Conservation (phyloP, 768 basidiomycete genomes). For the Exidia glandulosa region DNA sequence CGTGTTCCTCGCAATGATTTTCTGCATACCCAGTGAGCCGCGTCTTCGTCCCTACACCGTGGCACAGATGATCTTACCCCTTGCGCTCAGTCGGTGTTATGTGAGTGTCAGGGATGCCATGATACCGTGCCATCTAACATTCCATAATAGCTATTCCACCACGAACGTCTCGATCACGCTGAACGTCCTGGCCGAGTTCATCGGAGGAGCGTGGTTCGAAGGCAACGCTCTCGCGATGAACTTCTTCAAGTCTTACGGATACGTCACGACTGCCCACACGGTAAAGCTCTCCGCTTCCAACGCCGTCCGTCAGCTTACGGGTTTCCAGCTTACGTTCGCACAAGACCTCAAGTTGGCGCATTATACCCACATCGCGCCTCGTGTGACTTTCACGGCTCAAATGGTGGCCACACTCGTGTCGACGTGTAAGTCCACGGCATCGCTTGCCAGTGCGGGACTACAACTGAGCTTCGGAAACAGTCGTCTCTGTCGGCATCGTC, state of each 20-base stretch:
- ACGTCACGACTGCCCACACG: constrained; percentile 20
- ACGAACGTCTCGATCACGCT: constrained; percentile 26
- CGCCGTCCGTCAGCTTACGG: too few species aligned
- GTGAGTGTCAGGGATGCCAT: neutral
- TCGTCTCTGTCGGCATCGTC: constrained; percentile 18
- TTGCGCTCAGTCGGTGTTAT: neutral
- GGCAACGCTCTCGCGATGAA: constrained; percentile 25
- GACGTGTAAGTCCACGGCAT: constrained; percentile 6
- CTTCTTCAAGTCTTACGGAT: constrained; percentile 26
- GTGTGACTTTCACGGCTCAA: constrained; percentile 24
- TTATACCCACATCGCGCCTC: constrained; percentile 22
- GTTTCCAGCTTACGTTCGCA: constrained; percentile 16
- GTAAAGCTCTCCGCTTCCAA: too few species aligned
- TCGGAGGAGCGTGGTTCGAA: constrained; percentile 23
- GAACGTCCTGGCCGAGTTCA: constrained; percentile 30
- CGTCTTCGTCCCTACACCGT: constrained; percentile 5
- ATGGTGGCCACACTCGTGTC: constrained; percentile 24
- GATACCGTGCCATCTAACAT: constrained; percentile 2
- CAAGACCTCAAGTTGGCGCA: constrained; percentile 24
- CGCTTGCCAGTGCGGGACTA: neutral
- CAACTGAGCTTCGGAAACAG: neutral
- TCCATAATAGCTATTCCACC: constrained; percentile 23
- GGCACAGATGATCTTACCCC: neutral
- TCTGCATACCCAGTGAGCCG: constrained; percentile 12
- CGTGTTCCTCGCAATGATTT: constrained; percentile 11